These are phyloP conservation scores for sunflower (Helianthus annuus) DNA, from an alignment of 129 eudicot genomes.

Conservation along the genomic window HanXRQr2.0-SUNRISE NC_035444.2:13514121-13514620, in stretches of 20 bases:
- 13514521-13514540: not conserved
- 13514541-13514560: slow-evolving; percentile 3
- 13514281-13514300: too few relatives aligned
- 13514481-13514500: not conserved
- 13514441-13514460: slow-evolving; percentile 66
- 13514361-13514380: not conserved
- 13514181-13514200: not conserved
- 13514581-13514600: slow-evolving; percentile 84
- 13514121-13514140: slow-evolving; percentile 52
- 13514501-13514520: not conserved
- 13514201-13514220: not conserved
- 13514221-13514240: not conserved
- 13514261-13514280: too few relatives aligned
- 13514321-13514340: too few relatives aligned
- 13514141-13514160: slow-evolving; percentile 66
- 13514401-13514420: slow-evolving; percentile 97
- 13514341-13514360: not conserved
- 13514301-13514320: too few relatives aligned
- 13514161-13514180: slow-evolving; percentile 36
- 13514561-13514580: slow-evolving; percentile 10
- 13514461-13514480: not conserved
- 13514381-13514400: slow-evolving; percentile 51
- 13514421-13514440: slow-evolving; percentile 92
- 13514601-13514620: slow-evolving; percentile 74
- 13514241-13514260: too few relatives aligned